Conservation (phyloP, 257 asterid genomes). For the Fraxinus americana region DNA sequence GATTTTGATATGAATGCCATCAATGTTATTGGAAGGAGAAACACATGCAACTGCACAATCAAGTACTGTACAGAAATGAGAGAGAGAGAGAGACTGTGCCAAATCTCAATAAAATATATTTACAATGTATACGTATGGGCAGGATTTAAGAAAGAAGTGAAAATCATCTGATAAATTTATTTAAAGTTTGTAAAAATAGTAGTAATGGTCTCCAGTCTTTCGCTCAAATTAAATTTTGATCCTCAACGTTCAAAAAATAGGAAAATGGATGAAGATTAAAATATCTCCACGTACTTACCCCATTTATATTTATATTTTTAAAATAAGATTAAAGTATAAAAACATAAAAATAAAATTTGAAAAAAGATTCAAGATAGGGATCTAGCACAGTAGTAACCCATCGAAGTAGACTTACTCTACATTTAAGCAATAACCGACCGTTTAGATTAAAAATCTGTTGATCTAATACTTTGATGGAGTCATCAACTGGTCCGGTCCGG, state of each 20-base stretch:
- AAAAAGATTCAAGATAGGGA: too few relatives aligned
- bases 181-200: neutral
- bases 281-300: too few relatives aligned
- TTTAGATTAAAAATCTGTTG: neutral
- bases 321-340: too few relatives aligned
- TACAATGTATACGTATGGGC: conserved; percentile 11
- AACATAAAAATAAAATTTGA: too few relatives aligned
- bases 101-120: conserved; percentile 9
- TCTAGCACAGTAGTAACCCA: too few relatives aligned
- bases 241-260: neutral
- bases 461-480: too few relatives aligned
- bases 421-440: neutral
- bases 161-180: neutral
- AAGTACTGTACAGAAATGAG: conserved; percentile 16
- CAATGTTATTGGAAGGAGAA: conserved; percentile 19
- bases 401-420: too few relatives aligned
- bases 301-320: too few relatives aligned
- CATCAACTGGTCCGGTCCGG: too few relatives aligned
- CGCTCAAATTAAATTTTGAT: neutral
- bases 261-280: too few relatives aligned
- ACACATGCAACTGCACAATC: neutral
- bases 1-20: conserved; percentile 34
- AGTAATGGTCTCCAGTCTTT: neutral
- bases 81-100: neutral
- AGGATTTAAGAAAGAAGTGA: conserved; percentile 26